A percentile compares a stretch with the other conserved stretches of the same genome.
These are phyloP conservation scores for Mediolabrus comicus DNA, from an alignment of 108 stramenopile species.

Conservation along the genomic window DNA sequence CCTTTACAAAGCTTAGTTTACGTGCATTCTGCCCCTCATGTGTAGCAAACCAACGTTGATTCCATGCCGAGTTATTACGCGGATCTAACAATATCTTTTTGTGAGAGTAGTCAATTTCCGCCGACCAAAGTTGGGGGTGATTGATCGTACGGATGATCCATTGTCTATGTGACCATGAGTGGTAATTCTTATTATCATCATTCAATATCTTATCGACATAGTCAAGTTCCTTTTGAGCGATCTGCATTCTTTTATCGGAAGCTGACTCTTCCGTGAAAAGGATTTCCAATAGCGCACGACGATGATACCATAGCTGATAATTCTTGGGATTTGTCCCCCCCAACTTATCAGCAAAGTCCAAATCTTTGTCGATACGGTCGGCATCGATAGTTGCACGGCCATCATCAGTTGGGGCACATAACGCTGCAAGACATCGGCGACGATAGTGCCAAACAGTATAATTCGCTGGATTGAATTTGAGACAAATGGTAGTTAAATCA, in stretches of 20 bases:
- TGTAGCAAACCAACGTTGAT: constrained; percentile 94
- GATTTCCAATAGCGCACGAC: constrained; percentile 84
- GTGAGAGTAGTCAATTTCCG: constrained; percentile 80
- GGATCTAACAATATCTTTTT: constrained; percentile 70
- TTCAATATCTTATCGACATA: constrained; percentile 80
- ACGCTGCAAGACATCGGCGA: constrained; percentile 61
- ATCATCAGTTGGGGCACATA: constrained; percentile 11
- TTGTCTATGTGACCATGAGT: constrained; percentile 97
- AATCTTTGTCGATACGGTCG: constrained; percentile 53
- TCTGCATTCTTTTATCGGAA: constrained; percentile 18
- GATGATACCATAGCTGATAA: constrained; percentile 99
- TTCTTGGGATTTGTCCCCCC: constrained; percentile 96
- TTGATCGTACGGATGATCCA: constrained; percentile 76
- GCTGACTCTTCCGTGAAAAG: constrained; percentile 33
- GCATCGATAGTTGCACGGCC: constrained; percentile 12
- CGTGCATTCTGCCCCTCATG: constrained; percentile 49
- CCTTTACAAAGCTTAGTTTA: constrained; percentile 38
- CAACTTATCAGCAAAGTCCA: constrained; percentile 70
- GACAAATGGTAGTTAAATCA: constrained; percentile 73
- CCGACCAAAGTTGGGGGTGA: constrained; percentile 51
- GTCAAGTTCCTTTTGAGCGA: constrained; percentile 69
- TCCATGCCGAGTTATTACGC: constrained; percentile 99
- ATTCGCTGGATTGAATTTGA: constrained; percentile 93
- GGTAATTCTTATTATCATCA: constrained; percentile 97
- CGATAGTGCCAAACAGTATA: constrained; percentile 98